Base-by-base conservation (phyloP, 2,329 filamentous ascomycete species). In the Cercospora citrullina region DNA sequence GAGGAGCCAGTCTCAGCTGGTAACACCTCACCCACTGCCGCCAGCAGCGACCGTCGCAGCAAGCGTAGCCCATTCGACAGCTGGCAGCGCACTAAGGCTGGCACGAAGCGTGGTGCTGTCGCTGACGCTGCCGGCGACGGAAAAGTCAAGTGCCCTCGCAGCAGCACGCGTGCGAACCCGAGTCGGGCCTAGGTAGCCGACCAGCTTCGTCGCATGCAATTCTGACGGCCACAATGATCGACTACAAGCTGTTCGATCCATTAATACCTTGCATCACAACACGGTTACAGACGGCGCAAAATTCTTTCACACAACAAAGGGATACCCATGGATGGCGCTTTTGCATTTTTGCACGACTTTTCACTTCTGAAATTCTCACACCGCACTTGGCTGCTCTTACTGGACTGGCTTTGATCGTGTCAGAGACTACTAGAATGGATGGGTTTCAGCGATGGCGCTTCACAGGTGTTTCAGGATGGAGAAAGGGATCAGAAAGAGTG, bases 11-110 rank as follows among this genome's bases (percentile, higher is more conserved):
- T 39, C 21, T 65, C 60, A 14, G 60, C 28, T 33, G 61, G 65
- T 60, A 23, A 39, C 16, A 39, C 36, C 14, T 62, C 66, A n/a
- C 39, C 69, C 45, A 58, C 63, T 23, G 42, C 57, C 26, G 63
- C 58, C 1, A 39, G 63, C n/a, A 64, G 48, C 21, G 62, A 66
- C 23, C 53, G 67, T 5, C 64, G 65, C 61, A 75, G 71, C 71
- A 75, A 78, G 71, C 81, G 80, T 66, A 89, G 86, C 73, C 87
- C 87, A 2, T 92, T 92, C 73, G 88, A 91, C 73, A 83, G 83
- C 45, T 93, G 90, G 90, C 86, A 83, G 70, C 87, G 89, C 67
- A 87, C 87, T 73, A 92, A 92, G 68, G 28, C 63, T 48, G 71
- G 72, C 31, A 59, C 42, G 23, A 74, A 74, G 69, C 72, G 73